phyloP scores from a whole-genome alignment of 257 asterid species.

The Linaria vulgaris region DNA sequence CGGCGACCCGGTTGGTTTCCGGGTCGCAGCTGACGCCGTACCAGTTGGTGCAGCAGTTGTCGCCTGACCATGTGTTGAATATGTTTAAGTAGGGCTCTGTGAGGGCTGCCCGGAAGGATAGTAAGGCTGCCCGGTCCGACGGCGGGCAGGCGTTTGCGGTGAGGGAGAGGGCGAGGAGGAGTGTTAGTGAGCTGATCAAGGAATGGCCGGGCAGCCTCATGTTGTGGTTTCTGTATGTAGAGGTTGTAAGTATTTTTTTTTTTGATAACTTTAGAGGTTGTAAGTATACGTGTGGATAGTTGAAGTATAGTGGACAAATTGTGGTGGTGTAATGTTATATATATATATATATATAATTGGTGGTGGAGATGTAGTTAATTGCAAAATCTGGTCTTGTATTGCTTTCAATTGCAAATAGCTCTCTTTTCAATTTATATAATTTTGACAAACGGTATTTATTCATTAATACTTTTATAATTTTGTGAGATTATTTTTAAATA shows the following conservation, averaged over 20 bases:
- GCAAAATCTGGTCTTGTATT: no score
- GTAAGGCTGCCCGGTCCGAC: slow-evolving; percentile 64
- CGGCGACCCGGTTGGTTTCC: slow-evolving; percentile 72
- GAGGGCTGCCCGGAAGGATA: slow-evolving; percentile 60
- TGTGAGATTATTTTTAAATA: no score
- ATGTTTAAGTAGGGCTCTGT: slow-evolving; percentile 80
- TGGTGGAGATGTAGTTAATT: no score
- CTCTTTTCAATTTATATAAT: no score
- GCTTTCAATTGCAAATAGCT: no score
- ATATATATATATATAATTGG: not conserved
- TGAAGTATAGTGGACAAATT: not conserved
- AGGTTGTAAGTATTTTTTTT: no score
- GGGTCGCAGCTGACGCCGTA: slow-evolving; percentile 90
- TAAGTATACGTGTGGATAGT: not conserved
- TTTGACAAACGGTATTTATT: no score
- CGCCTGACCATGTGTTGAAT: slow-evolving; percentile 77
- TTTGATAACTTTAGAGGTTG: not conserved
- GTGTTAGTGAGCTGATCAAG: slow-evolving; percentile 28
- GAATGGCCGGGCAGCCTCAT: slow-evolving; percentile 28
- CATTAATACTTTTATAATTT: no score
- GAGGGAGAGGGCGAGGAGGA: slow-evolving; percentile 30
- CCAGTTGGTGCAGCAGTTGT: slow-evolving; percentile 77
- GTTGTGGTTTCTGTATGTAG: not conserved
- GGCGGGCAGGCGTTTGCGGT: slow-evolving; percentile 58
- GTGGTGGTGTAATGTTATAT: not conserved